These are phyloP conservation scores for Aspergillus sergii DNA, from an alignment of 2,329 filamentous ascomycete genomes.

Conservation along the genomic window DNA sequence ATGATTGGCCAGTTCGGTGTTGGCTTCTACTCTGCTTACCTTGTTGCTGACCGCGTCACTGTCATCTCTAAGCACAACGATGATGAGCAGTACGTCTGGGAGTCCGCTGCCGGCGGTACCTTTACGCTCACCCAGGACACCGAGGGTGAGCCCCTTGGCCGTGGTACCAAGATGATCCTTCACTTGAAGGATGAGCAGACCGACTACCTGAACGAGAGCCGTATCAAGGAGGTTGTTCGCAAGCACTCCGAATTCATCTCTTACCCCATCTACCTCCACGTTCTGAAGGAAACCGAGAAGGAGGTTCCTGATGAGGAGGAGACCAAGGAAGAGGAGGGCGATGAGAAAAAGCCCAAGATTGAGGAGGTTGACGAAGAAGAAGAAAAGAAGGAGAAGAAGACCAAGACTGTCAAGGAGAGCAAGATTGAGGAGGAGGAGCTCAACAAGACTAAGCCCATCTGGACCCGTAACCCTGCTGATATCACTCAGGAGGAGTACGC, in stretches of 20 bases:
- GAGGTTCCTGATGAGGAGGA: constrained; percentile 98
- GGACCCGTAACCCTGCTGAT: constrained; percentile 96
- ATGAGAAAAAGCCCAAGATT: constrained; percentile 94
- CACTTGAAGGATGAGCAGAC: constrained; percentile 99
- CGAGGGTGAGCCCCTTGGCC: constrained; percentile 86
- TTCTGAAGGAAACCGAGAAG: constrained; percentile 98
- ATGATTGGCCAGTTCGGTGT: constrained; percentile 99
- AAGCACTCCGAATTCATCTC: constrained; percentile 99
- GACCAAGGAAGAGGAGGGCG: constrained; percentile 70
- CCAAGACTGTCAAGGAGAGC: constrained; percentile 99
- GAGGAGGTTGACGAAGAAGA: constrained; percentile 88
- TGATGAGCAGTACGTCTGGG: constrained; percentile 99
- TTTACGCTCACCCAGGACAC: constrained; percentile 92
- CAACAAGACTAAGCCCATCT: constrained; percentile 99
- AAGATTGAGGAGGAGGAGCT: constrained; percentile 99
- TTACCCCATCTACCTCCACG: constrained; percentile 99
- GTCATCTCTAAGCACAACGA: constrained; percentile 99
- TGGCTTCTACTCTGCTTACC: constrained; percentile 99
- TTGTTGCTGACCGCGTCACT: constrained; percentile 93
- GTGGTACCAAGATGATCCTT: constrained; percentile 96
- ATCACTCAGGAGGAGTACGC: constrained; percentile 97
- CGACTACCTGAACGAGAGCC: constrained; percentile 97
- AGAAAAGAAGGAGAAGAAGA: constrained; percentile 92
- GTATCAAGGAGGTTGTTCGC: constrained; percentile 99
- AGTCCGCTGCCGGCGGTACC: constrained; percentile 94